phyloP scores from a whole-genome alignment of 768 basidiomycete genomes.

The Mycena olivaceomarginata region DNA sequence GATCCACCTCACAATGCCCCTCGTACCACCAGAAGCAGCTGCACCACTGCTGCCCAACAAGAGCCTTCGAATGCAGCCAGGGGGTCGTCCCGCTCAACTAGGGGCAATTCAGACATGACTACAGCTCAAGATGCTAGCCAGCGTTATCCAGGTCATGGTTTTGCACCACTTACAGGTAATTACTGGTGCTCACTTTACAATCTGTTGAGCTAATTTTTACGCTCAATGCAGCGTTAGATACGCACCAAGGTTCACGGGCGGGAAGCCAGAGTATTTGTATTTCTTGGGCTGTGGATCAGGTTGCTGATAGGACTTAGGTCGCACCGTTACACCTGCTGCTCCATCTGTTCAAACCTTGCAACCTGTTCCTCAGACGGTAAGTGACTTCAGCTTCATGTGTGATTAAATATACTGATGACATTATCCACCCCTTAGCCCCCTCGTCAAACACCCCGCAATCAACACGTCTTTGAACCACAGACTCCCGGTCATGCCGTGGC shows the following conservation, averaged over 20 bases:
- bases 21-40: conserved; percentile 2
- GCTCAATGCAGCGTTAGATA: background rate
- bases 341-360: background rate
- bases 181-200: background rate
- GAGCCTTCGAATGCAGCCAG: background rate
- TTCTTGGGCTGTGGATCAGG: background rate
- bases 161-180: conserved; percentile 14
- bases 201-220: background rate
- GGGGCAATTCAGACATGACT: background rate
- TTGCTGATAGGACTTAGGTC: conserved; percentile 17
- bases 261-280: conserved; percentile 11
- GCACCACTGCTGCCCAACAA: background rate
- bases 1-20: conserved; percentile 11
- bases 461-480: background rate
- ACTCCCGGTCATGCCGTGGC: conserved; percentile 10
- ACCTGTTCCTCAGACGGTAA: conserved; percentile 21
- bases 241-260: conserved; percentile 2
- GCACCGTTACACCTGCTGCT: conserved; percentile 9
- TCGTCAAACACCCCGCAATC: background rate
- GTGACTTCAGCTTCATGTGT: background rate
- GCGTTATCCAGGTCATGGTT: conserved; percentile 15
- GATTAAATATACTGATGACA: conserved; percentile 3
- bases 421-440: conserved; percentile 1
- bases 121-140: background rate
- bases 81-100: background rate